A percentile compares a stretch with the other conserved stretches of the same genome.
phyloP scores from a whole-genome alignment of 2,329 filamentous ascomycete species.

The Aspergillus puulaauensis region DNA sequence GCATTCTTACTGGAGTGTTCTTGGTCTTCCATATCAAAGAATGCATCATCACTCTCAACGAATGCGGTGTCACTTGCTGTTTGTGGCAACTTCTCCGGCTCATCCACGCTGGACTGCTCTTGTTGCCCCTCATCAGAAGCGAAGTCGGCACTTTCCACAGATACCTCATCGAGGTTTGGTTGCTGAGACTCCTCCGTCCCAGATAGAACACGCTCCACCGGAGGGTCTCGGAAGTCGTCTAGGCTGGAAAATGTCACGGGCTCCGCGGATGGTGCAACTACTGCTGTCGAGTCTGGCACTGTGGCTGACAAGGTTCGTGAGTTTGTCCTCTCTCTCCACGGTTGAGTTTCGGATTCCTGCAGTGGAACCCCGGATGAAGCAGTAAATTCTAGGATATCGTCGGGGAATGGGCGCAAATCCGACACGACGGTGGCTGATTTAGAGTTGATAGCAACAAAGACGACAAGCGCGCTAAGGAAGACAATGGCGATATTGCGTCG shows the following conservation, averaged over 20 bases:
- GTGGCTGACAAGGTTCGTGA: background rate
- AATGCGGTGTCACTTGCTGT: background rate
- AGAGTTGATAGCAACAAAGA: constrained; percentile 38
- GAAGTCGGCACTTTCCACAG: background rate
- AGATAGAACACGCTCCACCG: background rate
- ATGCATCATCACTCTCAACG: background rate
- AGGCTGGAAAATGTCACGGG: background rate
- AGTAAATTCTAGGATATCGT: constrained; percentile 10
- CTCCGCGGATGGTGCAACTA: background rate
- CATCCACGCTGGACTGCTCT: background rate
- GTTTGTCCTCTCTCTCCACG: background rate
- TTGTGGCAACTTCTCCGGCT: background rate
- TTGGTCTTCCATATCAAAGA: background rate
- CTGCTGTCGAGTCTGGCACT: background rate
- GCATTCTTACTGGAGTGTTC: background rate
- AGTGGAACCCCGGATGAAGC: constrained; percentile 2
- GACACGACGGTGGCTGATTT: constrained; percentile 2
- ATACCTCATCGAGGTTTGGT: background rate
- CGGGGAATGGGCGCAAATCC: constrained; percentile 18
- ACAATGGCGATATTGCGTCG: constrained; percentile 53
- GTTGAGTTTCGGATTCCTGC: constrained; percentile 3
- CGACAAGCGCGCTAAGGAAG: constrained; percentile 44
- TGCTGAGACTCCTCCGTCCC: background rate
- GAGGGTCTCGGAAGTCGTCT: background rate
- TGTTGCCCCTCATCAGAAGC: background rate